Evolutionary conservation across 495 filamentous ascomycete species (phyloP), one percentile per base, ranked within the genome.

Genomic region (Friedmanniomyces simplex): DNA sequence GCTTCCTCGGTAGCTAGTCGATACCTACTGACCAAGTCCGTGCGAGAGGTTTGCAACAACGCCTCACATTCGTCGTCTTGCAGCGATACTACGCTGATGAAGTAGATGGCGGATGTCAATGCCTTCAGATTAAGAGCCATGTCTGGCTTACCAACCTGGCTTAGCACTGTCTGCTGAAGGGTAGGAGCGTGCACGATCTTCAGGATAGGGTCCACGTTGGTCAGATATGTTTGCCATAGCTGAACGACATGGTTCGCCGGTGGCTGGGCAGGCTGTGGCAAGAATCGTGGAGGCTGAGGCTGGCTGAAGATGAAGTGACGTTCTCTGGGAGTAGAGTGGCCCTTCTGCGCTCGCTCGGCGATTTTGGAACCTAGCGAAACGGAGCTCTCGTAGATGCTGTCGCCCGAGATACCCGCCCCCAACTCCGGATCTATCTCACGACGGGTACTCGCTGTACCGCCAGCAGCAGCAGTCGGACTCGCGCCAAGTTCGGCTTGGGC

Each of bases 171-270:
- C 37, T 34, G 73, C 68, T 51, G 73, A 68, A 54, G 48, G 4
- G 66, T 67, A 3, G 69, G 69, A 3, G 71, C 46, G 47, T 72
- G 70, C 61, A 88, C 82, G 21, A 88, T 82, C 54, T 88, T 84
- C 46, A 86, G 73, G 7, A 81, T 68, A 0, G 86, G 86, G 69
- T 91, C 86, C 13, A 81, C 64, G 49, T 77, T 63, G 13, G 20
- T 52, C 10, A 58, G 56, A 36, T 58, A 58, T 4, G 50, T 32
- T 25, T 88, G 83, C 85, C 85, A 89, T 6, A 89, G 67, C 50
- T 76, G 73, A 45, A 69, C 61, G n/a, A 68, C 62, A 25, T 68
- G 66, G 1, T 13, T 16, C 1, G 56, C 26, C 11, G 30, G 34
- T 28, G 56, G 48, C 25, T 57, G 55, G 21, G 26, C 47, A n/a